Evolutionary conservation across 192 early-diverging fungal genomes (phyloP), one percentile per base, ranked within the genome.

Genomic region (Gorgonomyces haynaldii): DNA sequence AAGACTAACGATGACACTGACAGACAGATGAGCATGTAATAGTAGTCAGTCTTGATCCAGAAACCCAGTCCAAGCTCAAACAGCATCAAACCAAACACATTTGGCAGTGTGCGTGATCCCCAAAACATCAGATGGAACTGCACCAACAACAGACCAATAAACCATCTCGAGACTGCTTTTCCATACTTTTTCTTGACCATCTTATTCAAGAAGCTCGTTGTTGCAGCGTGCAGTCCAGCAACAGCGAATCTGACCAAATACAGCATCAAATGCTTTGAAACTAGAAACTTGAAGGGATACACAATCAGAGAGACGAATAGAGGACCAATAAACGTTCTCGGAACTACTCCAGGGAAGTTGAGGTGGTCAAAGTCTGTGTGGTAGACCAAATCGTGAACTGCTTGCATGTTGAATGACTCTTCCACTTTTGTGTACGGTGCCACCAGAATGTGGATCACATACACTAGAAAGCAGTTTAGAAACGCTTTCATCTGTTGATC

Each of bases 361-460:
- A 93, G 46, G 60, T 96, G 91, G 54, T 96, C 94, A 62, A 70
- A 98, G 29, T 52, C 27, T 16, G 48, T 15, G 50, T 53, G 31
- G 65, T 69, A 70, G 66, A 94, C 50, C 23, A 96, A 70, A 54
- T 98, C 94, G 59, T 98, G 89, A 4, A 75, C 71, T 3, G 94
- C 91, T 64, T 98, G 94, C 37, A 89, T 46, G 54, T 86, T 90
- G 68, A 98, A 98, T 53, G 85, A 89, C 60, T 98, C 94, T 61
- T 98, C 91, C 41, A 98, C 91, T 64, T 98, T 98, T 26, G 91
- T 89, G 61, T 66, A 95, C 0, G 90, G 94, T 28, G 42, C 42
- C 6, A 43, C 13, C 21, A 67, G 25, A 39, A 43, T n/a, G 17
- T 43, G 16, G 6, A 43, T 5, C 13, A 19, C 17, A 2, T n/a